Evolutionary conservation across 805 yeast species (phyloP).

Genomic region (Metschnikowia peoriensis): DNA sequence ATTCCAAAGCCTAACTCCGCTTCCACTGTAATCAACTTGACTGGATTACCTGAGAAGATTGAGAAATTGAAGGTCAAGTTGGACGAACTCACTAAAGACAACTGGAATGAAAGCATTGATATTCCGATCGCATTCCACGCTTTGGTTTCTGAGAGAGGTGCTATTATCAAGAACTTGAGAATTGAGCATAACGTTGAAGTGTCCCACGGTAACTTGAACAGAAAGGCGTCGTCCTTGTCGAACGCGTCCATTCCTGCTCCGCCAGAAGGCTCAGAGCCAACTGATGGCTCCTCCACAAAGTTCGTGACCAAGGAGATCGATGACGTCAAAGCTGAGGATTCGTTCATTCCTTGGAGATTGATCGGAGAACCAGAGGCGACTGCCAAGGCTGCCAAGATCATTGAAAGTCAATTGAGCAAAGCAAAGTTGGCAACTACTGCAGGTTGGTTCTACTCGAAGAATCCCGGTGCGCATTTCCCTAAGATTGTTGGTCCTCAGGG

Average conservation of each 20-base stretch:
- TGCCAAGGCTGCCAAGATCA: conserved; percentile 49
- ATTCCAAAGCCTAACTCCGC: conserved; percentile 63
- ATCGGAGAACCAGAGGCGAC: conserved; percentile 51
- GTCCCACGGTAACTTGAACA: conserved; percentile 51
- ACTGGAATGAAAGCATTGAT: conserved; percentile 50
- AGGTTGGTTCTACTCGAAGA: conserved; percentile 64
- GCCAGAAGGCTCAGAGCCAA: conserved; percentile 46
- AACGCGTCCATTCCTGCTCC: conserved; percentile 43
- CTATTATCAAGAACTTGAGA: conserved; percentile 54
- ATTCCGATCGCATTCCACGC: conserved; percentile 60
- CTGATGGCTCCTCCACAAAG: conserved; percentile 36
- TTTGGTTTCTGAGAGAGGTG: conserved; percentile 66
- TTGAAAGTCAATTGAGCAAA: conserved; percentile 49
- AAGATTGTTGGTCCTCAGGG: conserved; percentile 79
- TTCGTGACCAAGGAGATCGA: conserved; percentile 39
- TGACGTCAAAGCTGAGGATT: conserved; percentile 25
- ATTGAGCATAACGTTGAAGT: conserved; percentile 55
- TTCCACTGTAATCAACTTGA: conserved; percentile 51
- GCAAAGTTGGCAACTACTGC: conserved; percentile 45
- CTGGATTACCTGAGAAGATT: conserved; percentile 66
- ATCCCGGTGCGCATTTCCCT: conserved; percentile 49
- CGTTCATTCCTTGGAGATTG: conserved; percentile 64
- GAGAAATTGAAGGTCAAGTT: conserved; percentile 64
- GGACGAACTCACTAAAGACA: conserved; percentile 57
- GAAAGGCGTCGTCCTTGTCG: conserved; percentile 51